Conservation (phyloP, 148 eudicot species). For the Salicornia ramosissima region DNA sequence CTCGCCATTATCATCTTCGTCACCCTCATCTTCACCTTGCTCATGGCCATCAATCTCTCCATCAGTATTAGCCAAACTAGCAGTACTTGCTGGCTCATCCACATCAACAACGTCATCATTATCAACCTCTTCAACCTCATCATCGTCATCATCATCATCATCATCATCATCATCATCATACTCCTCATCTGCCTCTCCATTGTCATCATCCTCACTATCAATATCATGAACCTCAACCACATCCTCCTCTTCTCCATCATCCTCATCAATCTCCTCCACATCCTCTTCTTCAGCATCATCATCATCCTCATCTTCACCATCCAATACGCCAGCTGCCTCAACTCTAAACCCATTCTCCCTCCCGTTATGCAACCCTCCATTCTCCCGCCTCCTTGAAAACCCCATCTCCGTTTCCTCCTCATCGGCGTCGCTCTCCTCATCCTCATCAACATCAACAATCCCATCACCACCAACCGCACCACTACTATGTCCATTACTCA, state of each 20-base stretch:
- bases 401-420: constrained; percentile 61
- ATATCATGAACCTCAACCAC: constrained; percentile 37
- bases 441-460: constrained; percentile 70
- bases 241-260: constrained; percentile 34
- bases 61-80: constrained; percentile 43
- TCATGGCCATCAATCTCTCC: constrained; percentile 89
- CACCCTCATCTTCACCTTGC: constrained; percentile 70
- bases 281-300: constrained; percentile 29
- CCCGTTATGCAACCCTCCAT: constrained; percentile 25
- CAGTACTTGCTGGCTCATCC: constrained; percentile 40
- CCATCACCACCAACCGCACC: constrained; percentile 40
- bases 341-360: constrained; percentile 48
- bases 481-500: constrained; percentile 38
- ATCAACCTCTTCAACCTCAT: constrained; percentile 62
- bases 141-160: constrained; percentile 53
- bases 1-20: constrained; percentile 75
- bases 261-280: constrained; percentile 34
- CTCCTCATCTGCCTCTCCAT: constrained; percentile 45
- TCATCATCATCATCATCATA: constrained; percentile 42
- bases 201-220: constrained; percentile 47
- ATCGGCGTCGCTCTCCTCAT: constrained; percentile 79
- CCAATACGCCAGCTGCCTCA: constrained; percentile 33
- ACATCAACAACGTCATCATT: constrained; percentile 58
- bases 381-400: constrained; percentile 26
- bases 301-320: constrained; percentile 29